Evolutionary conservation across 768 basidiomycete species (phyloP).

Genomic region (Lactifluus rugatus): DNA sequence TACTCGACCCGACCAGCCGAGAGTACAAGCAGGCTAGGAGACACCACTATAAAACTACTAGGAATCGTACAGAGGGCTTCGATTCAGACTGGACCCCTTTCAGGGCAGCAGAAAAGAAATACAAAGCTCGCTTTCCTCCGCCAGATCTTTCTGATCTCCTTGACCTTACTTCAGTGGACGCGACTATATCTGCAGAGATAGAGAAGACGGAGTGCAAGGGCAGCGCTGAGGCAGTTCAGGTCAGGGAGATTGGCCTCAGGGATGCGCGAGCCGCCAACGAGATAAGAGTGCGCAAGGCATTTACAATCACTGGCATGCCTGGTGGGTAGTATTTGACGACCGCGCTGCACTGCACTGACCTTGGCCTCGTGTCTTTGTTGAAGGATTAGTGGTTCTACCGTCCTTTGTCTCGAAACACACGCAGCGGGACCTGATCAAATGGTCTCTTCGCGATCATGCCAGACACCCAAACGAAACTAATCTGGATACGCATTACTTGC

Average conservation of each 20-base stretch:
- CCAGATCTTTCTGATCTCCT: conserved; percentile 62
- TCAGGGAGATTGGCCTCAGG: conserved; percentile 26
- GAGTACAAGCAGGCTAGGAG: conserved; percentile 53
- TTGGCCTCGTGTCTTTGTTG: conserved; percentile 3
- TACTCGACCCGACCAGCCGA: conserved; percentile 36
- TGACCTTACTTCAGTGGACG: conserved; percentile 49
- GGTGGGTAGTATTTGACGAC: conserved; percentile 20
- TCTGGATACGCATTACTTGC: conserved; percentile 74
- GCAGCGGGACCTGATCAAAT: conserved; percentile 60
- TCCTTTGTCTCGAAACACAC: conserved; percentile 49
- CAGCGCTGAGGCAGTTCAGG: conserved; percentile 29
- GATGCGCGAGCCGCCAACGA: background rate
- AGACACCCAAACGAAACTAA: conserved; percentile 79
- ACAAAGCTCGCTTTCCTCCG: conserved; percentile 70
- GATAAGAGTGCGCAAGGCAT: conserved; percentile 28
- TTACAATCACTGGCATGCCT: conserved; percentile 44
- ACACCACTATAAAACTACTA: conserved; percentile 51
- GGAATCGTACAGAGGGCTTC: conserved; percentile 35
- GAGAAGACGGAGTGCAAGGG: conserved; percentile 41
- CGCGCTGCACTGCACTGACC: background rate
- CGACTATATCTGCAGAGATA: conserved; percentile 33
- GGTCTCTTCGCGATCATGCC: conserved; percentile 71
- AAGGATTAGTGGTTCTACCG: conserved; percentile 83
- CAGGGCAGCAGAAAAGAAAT: conserved; percentile 68
- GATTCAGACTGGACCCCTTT: conserved; percentile 65